Base-by-base conservation (phyloP, 2,329 filamentous ascomycete species). In the Phialemonium atrogriseum region DNA sequence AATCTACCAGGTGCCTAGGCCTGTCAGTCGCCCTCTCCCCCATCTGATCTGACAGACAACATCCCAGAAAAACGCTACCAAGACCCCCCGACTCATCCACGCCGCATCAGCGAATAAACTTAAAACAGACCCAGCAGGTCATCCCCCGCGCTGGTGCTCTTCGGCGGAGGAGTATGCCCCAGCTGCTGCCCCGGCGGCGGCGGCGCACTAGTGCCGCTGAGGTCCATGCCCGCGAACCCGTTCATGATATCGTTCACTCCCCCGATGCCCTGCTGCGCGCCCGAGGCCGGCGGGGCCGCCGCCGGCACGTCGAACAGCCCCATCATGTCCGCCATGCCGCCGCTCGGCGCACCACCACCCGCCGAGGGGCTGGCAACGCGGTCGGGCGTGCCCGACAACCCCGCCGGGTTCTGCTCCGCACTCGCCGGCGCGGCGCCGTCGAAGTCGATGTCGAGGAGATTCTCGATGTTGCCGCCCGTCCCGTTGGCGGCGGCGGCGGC, bases 351-450 rank as follows among this genome's bases (percentile, higher is more conserved):
- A 3, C 39, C 43, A 15, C 34, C 38, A 14, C 29, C 38, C 5
- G 30, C 40, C 6, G 66, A 56, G 4, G 82, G 82, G 42, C 79
- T 84, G 22, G 70, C 73, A 14, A 80, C 68, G 32, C 82, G 66
- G 41, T 82, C 77, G 5, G 82, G 81, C 18, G 81, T 86, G 23
- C 72, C 76, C 7, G n/a, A n/a, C n/a, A n/a, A n/a, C n/a, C n/a
- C n/a, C n/a, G n/a, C n/a, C n/a, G 73, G 49, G 18, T 52, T 51
- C 16, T 51, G 55, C 38, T 88, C 82, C 31, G 85, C 70, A 10
- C 84, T 89, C n/a, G 91, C 89, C 4, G 89, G 89, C 3, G 84
- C 88, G 3, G 84, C 82, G 16, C 89, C 91, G 50, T 96, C 91
- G 34, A 59, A 58, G 42, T 59, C 55, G 37, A 59, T 57, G 49